Base-by-base conservation (phyloP, 1,139 yeast species). In the Blastobotrys arbuscula region DNA sequence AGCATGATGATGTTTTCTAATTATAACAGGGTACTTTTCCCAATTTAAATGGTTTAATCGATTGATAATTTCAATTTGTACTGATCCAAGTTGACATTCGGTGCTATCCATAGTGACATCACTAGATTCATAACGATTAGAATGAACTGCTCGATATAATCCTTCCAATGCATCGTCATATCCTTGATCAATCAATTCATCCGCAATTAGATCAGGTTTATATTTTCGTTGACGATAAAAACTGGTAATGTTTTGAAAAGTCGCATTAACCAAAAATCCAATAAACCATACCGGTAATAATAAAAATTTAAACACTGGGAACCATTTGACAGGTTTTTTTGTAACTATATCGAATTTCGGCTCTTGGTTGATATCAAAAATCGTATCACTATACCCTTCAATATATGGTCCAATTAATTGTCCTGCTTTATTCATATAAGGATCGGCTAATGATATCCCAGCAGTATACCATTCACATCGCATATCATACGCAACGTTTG, bases 391-490 rank as follows among this genome's bases (percentile, higher is more conserved):
- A 58, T 79, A 82, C 8, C 76, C 76, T 1, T 68, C 63, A 1
- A 80, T 59, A 54, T 71, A 81, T 10, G 73, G 71, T 21, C 81
- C 70, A 10, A 64, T 59, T n/a, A 61, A 45, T 43, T 74, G 68
- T 39, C 63, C 64, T 15, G 65, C 59, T 16, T 64, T 59, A 48
- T 68, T 71, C 6, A 53, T 47, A 50, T 60, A 85, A 0, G 94
- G 94, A 59, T 87, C 94, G 19, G 69, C 67, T 10, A 69, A 60
- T 1, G 84, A 77, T 30, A 84, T 83, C 2, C 85, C 84, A 0
- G 95, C 74, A 0, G 95, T 86, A 74, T 84, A 86, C 82, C 87
- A 87, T 28, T 85, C 77, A 4, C 94, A 81, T 56, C 95, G 75
- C 57, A 79, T 81, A 66, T 87, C 96, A 55, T 86, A 84, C 51